Conservation (phyloP, 2,329 filamentous ascomycete species). For the Chrysosphaeria jannelii region DNA sequence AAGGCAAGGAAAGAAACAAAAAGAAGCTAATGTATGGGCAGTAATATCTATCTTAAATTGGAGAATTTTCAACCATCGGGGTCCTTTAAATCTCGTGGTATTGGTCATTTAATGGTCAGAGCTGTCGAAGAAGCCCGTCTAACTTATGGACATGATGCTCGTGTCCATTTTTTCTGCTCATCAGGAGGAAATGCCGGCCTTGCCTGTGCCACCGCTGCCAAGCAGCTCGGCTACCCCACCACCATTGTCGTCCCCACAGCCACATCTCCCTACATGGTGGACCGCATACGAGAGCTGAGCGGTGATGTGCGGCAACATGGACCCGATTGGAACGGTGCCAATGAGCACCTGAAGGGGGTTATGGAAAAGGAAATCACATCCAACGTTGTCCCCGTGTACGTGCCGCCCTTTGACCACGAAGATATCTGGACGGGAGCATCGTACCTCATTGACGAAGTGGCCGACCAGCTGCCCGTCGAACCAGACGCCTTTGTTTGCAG, state of each 20-base stretch:
- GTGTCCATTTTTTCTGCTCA: constrained; percentile 40
- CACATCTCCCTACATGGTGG: constrained; percentile 35
- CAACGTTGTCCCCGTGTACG: constrained; percentile 26
- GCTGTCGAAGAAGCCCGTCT: constrained; percentile 8
- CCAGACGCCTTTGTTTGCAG: constrained; percentile 36
- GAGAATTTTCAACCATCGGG: constrained; percentile 57
- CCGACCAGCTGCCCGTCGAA: constrained; percentile 8
- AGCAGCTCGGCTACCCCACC: constrained; percentile 24
- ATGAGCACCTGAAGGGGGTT: constrained; percentile 21
- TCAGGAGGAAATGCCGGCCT: constrained; percentile 58
- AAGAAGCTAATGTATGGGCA: constrained; percentile 4
- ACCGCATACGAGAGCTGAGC: constrained; percentile 32
- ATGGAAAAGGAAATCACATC: constrained; percentile 7
- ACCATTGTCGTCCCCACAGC: constrained; percentile 42
- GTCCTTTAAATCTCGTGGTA: constrained; percentile 57
- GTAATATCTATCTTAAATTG: constrained; percentile 56
- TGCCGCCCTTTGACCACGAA: constrained; percentile 34
- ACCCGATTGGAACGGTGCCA: constrained; percentile 36
- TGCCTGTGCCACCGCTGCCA: constrained; percentile 43
- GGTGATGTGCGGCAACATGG: constrained; percentile 36
- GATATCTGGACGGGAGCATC: constrained; percentile 35
- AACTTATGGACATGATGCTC: constrained; percentile 7
- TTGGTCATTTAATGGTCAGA: constrained; percentile 38
- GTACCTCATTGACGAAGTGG: constrained; percentile 19
- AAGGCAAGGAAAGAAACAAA: neutral